Evolutionary conservation across 345 rosid genomes (phyloP).

Genomic region (Luvunga scandens): DNA sequence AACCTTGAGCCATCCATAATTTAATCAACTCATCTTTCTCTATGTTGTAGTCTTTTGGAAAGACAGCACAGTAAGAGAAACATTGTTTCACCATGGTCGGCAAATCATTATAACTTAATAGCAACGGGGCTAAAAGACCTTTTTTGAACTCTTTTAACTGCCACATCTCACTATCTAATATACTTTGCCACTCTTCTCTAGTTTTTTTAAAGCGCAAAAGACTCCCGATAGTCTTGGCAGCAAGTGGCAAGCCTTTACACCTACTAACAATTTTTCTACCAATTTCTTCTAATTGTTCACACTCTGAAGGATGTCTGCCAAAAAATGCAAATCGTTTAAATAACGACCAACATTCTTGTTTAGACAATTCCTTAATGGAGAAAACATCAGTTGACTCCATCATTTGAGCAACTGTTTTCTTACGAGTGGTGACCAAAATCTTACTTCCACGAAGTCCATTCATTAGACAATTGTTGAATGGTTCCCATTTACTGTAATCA

Average conservation of each 20-base stretch:
- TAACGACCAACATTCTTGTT: neutral
- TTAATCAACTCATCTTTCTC: neutral
- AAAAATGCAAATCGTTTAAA: neutral
- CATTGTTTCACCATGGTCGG: neutral
- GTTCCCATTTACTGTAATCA: neutral
- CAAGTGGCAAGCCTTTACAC: slow-evolving; percentile 6
- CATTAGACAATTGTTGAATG: neutral
- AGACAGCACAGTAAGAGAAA: neutral
- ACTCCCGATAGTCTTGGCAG: neutral
- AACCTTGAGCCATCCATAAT: slow-evolving; percentile 6
- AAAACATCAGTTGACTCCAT: neutral
- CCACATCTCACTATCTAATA: neutral
- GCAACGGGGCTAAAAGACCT: neutral
- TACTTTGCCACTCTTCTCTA: neutral
- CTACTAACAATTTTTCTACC: neutral
- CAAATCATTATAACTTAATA: neutral
- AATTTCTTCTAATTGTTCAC: neutral
- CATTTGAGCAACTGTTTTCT: neutral
- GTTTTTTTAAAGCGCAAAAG: neutral
- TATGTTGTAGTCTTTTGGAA: neutral
- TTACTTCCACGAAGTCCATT: neutral
- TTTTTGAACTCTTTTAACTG: neutral
- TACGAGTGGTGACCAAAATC: slow-evolving; percentile 4
- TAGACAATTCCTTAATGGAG: neutral
- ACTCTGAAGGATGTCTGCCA: neutral